Base-by-base conservation (phyloP, 306 rosid species). In the Rubus parviflorus region DNA sequence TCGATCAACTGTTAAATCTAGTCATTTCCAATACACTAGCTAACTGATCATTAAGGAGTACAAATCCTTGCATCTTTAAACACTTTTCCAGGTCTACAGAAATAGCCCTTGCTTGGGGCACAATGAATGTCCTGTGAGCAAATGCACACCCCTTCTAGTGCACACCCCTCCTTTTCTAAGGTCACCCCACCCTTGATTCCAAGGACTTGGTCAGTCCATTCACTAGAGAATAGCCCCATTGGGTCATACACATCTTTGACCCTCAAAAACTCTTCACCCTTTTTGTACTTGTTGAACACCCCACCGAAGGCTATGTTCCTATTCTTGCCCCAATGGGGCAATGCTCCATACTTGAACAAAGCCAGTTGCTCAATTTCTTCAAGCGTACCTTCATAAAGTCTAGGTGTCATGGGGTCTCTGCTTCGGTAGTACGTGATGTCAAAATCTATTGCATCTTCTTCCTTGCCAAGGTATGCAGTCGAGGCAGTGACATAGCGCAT, bases 251-350 rank as follows among this genome's bases (percentile, higher is more conserved):
- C 79, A 7, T 76, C 76, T 73, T 86, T 93, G 22, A 89, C 85
- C 78, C 52, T 82, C 61, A 93, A 75, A 75, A 93, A 93, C 43
- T 77, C 75, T 2, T 49, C 17, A 0, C 20, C 68, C 12, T 85
- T 80, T 75, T 69, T 77, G 75, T 87, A 93, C 83, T 86, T 93
- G 4, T 53, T 77, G 2, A 82, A 75, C 9, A 53, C 94, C 4
- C 90, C 81, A n/a, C 71, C 74, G 83, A 93, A 93, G 0, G 91
- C 96, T 53, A 86, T 20, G 79, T 90, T 86, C 70, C 96, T 68
- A 52, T 90, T 90, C 82, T 93, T 90, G 30, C 97, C 91, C 94
- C 96, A 89, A 4, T 93, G 98, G 0, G 98, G 98, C 35, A 87
- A 3, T 8, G 93, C 96, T 49, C 86, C 89, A 54, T 93, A 93